Conservation (phyloP, 2,329 filamentous ascomycete genomes). For the Zarea fungicola region DNA sequence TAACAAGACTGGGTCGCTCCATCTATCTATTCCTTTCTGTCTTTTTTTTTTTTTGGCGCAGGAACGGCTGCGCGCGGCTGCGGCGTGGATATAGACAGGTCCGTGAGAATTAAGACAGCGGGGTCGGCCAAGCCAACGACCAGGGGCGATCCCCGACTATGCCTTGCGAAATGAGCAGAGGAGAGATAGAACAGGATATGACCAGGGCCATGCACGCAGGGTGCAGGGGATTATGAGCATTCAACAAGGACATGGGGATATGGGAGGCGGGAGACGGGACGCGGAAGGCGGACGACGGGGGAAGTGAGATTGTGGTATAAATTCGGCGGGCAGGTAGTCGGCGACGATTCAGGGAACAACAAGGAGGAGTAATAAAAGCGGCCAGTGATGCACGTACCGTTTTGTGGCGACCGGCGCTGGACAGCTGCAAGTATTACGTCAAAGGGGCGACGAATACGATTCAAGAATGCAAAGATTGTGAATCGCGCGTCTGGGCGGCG, state of each 20-base stretch:
- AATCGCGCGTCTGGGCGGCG: conserved; percentile 2
- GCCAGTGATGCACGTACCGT: conserved; percentile 11
- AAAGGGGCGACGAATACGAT: conserved; percentile 2
- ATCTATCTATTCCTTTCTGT: too few relatives aligned
- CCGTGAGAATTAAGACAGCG: conserved; percentile 12
- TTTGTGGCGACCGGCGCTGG: background rate
- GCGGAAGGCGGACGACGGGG: too few relatives aligned
- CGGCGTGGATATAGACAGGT: conserved; percentile 11
- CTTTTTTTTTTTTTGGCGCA: conserved; percentile 9
- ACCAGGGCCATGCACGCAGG: background rate
- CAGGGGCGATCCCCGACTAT: conserved; percentile 1
- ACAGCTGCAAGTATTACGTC: background rate
- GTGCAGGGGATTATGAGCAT: background rate
- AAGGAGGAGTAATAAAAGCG: background rate
- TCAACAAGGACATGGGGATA: conserved; percentile 3
- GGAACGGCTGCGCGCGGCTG: conserved; percentile 8
- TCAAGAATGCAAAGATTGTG: conserved; percentile 7
- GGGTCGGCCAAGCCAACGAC: conserved; percentile 7
- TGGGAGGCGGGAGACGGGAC: too few relatives aligned
- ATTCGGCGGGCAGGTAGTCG: background rate
- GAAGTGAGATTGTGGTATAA: background rate
- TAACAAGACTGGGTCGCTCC: conserved; percentile 8
- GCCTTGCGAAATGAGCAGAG: background rate
- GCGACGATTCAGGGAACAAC: background rate
- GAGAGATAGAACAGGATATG: background rate